A percentile compares a stretch with the other conserved stretches of the same genome.
These are phyloP conservation scores for Candida pini DNA, from an alignment of 805 yeast genomes.

Conservation along the genomic window DNA sequence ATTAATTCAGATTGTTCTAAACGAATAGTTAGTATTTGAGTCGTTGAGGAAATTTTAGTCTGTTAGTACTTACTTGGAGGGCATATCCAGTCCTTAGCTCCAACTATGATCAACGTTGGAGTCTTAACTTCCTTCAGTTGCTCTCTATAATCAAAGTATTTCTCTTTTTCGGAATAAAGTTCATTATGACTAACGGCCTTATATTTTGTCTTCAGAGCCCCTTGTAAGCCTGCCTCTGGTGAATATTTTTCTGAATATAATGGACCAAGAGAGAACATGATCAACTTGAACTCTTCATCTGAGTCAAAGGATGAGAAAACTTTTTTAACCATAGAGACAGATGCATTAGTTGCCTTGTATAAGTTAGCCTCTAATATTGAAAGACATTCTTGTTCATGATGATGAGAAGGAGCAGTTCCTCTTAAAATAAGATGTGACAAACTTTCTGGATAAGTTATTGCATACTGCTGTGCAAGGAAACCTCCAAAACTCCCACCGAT, in stretches of 20 bases:
- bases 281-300: constrained; percentile 19
- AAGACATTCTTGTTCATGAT: constrained; percentile 19
- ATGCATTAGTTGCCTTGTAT: constrained; percentile 14
- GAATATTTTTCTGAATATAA: constrained; percentile 19
- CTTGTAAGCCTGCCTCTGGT: constrained; percentile 13
- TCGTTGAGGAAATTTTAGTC: too few relatives aligned
- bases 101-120: constrained; percentile 18
- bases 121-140: constrained; percentile 8
- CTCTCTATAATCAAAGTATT: constrained; percentile 17
- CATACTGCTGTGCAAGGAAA: constrained; percentile 22
- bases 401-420: constrained; percentile 22
- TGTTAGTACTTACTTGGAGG: too few relatives aligned
- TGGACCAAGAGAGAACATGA: constrained; percentile 22
- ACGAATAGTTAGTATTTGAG: too few relatives aligned
- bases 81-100: constrained; percentile 22
- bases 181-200: constrained; percentile 18
- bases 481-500: constrained; percentile 24
- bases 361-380: constrained; percentile 9
- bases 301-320: constrained; percentile 20
- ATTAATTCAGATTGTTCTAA: constrained; percentile 13
- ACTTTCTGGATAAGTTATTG: constrained; percentile 15
- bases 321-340: constrained; percentile 16
- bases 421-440: constrained; percentile 13
- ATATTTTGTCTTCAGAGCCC: constrained; percentile 13
- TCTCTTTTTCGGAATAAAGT: constrained; percentile 19